Base-by-base conservation (phyloP, 2,329 filamentous ascomycete species). In the Aspergillus aculeatus region DNA sequence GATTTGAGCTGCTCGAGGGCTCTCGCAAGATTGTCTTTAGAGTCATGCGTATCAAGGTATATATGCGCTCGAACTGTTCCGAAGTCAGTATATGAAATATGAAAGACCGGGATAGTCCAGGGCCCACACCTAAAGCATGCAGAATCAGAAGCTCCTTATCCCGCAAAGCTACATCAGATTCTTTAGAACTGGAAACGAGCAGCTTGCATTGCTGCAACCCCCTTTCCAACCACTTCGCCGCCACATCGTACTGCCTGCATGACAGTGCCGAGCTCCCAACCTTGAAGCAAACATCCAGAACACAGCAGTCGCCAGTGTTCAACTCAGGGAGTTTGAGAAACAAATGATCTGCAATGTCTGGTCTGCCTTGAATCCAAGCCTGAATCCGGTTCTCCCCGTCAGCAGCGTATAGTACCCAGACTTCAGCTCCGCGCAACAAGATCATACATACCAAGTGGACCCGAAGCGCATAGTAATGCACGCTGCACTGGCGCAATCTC, bases 321-420 rank as follows among this genome's bases (percentile, higher is more conserved):
- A 73, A 10, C 76, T 72, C n/a, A 62, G 76, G 66, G 50, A 85
- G 75, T 66, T 90, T 90, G 38, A 75, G 75, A 73, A 89, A 93
- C 81, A 95, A 86, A 72, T 91, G 86, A 57, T 96, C 91, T 29
- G 91, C 90, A 51, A 92, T 83, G 59, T 94, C 89, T 14, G 89
- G 80, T 47, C 88, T 84, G 47, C 85, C 81, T 69, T 92, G 87
- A 66, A 87, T 86, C 87, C 89, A 96, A 31, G 88, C 84, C 91
- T 94, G 59, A 7, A 35, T 35, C 51, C 29, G 31, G 10, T 35
- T 3, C 26, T 12, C 38, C 16, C 38, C 14, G 38, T 44, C 16
- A 44, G 38, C 16, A 35, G 32, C 14, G 11, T 35, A n/a, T n/a
- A 7, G 3, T 16, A 14, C n/a, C 21, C 26, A 29, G 26, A 10